Conservation (phyloP, 805 yeast species). For the Candida maris region DNA sequence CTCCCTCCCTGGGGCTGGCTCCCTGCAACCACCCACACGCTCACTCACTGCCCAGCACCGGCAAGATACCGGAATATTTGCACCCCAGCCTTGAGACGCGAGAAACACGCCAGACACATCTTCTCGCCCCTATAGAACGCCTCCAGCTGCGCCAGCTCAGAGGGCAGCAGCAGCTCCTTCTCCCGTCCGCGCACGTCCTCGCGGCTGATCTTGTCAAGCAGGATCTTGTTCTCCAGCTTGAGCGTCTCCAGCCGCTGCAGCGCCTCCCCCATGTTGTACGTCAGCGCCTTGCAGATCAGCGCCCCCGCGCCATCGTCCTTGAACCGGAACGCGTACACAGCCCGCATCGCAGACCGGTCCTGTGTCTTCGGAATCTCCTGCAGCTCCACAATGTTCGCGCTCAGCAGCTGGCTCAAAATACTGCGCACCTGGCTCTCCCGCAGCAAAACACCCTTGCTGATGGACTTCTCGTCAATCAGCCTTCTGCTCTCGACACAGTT, state of each 20-base stretch:
- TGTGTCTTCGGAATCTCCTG: conserved; percentile 93
- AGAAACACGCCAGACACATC: conserved; percentile 48
- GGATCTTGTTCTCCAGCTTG: conserved; percentile 57
- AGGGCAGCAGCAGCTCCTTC: conserved; percentile 64
- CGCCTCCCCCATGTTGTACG: conserved; percentile 51
- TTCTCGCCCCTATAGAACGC: conserved; percentile 56
- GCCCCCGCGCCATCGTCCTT: conserved; percentile 37
- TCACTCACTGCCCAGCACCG: too few species aligned
- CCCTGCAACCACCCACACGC: too few species aligned
- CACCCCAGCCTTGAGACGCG: conserved; percentile 54
- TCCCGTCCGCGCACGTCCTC: conserved; percentile 88
- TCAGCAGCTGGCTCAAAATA: conserved; percentile 61
- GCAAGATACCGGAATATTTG: conserved; percentile 42
- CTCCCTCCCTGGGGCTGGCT: too few species aligned
- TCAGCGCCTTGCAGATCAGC: conserved; percentile 38
- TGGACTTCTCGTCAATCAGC: conserved; percentile 79
- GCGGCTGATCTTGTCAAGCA: conserved; percentile 78
- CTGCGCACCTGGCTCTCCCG: conserved; percentile 75
- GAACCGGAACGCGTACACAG: conserved; percentile 72
- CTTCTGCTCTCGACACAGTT: conserved; percentile 70
- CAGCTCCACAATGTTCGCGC: conserved; percentile 71
- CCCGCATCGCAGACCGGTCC: conserved; percentile 87
- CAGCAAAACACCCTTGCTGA: conserved; percentile 71
- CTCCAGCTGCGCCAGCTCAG: conserved; percentile 71
- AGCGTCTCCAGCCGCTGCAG: conserved; percentile 48